phyloP scores from a whole-genome alignment of 768 basidiomycete species.

The Rhodotorula sphaerocarpa region DNA sequence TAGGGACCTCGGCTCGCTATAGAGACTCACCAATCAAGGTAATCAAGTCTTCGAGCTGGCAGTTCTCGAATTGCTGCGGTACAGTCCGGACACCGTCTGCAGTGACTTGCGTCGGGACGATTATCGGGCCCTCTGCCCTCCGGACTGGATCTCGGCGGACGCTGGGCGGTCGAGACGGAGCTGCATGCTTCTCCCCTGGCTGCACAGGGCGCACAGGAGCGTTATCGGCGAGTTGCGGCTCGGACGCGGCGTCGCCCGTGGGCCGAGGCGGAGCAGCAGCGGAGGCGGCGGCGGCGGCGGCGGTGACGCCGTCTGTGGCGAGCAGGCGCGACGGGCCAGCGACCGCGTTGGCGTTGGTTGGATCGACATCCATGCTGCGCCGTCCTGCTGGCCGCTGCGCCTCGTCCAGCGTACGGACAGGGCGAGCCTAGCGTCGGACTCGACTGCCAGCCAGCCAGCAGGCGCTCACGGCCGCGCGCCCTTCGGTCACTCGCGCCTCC shows the following conservation, averaged over 20 bases:
- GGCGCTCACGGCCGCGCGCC: no score
- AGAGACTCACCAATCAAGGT: constrained; percentile 68
- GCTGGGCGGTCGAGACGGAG: not conserved
- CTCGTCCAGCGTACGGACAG: no score
- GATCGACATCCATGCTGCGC: not conserved
- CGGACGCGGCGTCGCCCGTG: not conserved
- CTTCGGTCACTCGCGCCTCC: no score
- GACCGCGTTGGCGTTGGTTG: constrained; percentile 15
- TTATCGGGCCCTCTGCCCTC: not conserved
- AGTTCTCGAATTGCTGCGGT: constrained; percentile 74
- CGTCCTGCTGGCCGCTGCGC: no score
- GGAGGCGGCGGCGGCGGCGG: not conserved
- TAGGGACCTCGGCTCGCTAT: not conserved
- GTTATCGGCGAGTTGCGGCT: no score
- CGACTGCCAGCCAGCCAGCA: no score
- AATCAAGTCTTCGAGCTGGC: constrained; percentile 70
- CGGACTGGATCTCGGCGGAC: not conserved
- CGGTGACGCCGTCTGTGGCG: not conserved
- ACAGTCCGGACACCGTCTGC: constrained; percentile 43
- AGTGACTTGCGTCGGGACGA: constrained; percentile 20
- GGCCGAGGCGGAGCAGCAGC: not conserved
- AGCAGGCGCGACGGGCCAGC: not conserved
- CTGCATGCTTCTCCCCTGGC: no score
- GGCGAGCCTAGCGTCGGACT: no score
- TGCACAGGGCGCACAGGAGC: no score